Conservation (phyloP, 2,329 filamentous ascomycete species). For the Elsinoe arachidis region DNA sequence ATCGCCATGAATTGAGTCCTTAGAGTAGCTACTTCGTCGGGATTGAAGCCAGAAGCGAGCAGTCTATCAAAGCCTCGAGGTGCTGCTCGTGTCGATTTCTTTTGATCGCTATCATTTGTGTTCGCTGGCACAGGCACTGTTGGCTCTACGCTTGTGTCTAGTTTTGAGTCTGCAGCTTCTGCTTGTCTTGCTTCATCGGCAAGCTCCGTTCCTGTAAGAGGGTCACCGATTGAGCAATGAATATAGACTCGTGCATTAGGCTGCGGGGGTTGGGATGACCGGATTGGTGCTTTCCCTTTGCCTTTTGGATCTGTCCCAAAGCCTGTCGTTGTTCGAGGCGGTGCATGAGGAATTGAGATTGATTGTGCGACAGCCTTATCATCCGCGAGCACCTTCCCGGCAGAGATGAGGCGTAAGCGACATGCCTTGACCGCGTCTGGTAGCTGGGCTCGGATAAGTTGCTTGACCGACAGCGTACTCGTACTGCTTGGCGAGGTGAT, state of each 20-base stretch:
- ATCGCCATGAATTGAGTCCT: constrained; percentile 83
- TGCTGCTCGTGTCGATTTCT: constrained; percentile 42
- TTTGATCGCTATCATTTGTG: neutral
- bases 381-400: constrained; percentile 78
- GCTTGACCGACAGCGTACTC: constrained; percentile 71
- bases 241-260: constrained; percentile 62
- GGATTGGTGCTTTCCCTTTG: constrained; percentile 61
- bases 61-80: constrained; percentile 85
- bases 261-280: constrained; percentile 25
- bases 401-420: constrained; percentile 80
- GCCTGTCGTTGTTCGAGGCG: constrained; percentile 33
- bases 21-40: constrained; percentile 73
- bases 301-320: constrained; percentile 30
- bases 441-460: constrained; percentile 66
- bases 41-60: constrained; percentile 69
- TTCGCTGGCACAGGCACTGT: neutral
- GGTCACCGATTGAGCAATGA: constrained; percentile 80
- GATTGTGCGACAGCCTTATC: constrained; percentile 57
- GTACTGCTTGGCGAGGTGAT: constrained; percentile 59
- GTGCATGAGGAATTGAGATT: constrained; percentile 54
- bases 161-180: constrained; percentile 31
- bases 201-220: constrained; percentile 61
- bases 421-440: constrained; percentile 52
- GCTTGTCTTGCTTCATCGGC: constrained; percentile 51
- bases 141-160: constrained; percentile 29